phyloP scores from a whole-genome alignment of 176 grass and related monocot species.

The Phragmites australis region DNA sequence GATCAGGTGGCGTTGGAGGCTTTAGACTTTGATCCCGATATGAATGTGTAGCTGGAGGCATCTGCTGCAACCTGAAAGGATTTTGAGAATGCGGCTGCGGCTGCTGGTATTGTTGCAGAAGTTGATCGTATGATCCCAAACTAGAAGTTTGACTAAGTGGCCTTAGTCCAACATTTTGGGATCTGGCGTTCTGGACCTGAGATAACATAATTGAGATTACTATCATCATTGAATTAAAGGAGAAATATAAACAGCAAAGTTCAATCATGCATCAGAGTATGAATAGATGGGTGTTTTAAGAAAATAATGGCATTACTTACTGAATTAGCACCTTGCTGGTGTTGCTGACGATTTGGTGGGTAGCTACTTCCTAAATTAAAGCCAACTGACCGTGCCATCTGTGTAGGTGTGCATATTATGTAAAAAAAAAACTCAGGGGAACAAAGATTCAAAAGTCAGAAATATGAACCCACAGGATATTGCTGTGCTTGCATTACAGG shows the following conservation, averaged over 20 bases:
- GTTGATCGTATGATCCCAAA: slow-evolving; percentile 83
- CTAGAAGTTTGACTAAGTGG: slow-evolving; percentile 63
- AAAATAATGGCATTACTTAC: slow-evolving; percentile 56
- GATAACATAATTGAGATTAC: slow-evolving; percentile 49
- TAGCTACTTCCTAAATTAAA: slow-evolving; percentile 84
- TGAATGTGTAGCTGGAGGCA: slow-evolving; percentile 66
- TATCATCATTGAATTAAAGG: slow-evolving; percentile 23
- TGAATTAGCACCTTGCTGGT: slow-evolving; percentile 72
- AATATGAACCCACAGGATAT: slow-evolving; percentile 64
- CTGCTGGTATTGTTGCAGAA: slow-evolving; percentile 90
- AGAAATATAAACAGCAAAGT: slow-evolving; percentile 21
- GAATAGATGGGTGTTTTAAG: slow-evolving; percentile 40
- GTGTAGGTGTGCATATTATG: slow-evolving; percentile 32
- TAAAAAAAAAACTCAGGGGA: slow-evolving; percentile 35
- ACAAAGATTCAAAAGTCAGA: slow-evolving; percentile 33
- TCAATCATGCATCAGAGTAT: slow-evolving; percentile 42
- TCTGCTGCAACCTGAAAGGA: slow-evolving; percentile 80
- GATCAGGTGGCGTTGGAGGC: slow-evolving; percentile 63
- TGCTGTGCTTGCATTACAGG: slow-evolving; percentile 81
- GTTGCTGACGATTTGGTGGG: slow-evolving; percentile 75
- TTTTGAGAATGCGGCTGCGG: slow-evolving; percentile 64
- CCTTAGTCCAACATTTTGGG: slow-evolving; percentile 73
- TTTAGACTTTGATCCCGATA: slow-evolving; percentile 84
- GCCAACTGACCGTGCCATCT: slow-evolving; percentile 90
- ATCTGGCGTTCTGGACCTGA: slow-evolving; percentile 64